phyloP scores from a whole-genome alignment of 2,329 filamentous ascomycete genomes.

The Colletotrichum eleusines region DNA sequence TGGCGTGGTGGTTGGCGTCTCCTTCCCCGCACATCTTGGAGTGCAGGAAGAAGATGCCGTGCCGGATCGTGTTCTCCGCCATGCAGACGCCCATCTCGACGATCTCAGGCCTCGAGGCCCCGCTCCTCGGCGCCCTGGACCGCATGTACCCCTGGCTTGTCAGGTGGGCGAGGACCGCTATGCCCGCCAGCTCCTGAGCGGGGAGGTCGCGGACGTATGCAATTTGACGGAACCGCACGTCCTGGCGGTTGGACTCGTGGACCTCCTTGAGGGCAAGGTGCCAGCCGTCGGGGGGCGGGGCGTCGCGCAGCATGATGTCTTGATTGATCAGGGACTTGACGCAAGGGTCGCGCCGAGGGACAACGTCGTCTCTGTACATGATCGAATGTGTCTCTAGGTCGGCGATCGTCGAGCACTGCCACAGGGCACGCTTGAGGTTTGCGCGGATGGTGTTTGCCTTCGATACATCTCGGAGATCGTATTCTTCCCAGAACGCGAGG shows the following conservation, averaged over 20 bases:
- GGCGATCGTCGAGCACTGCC: conserved; percentile 35
- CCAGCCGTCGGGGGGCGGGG: conserved; percentile 32
- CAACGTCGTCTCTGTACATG: conserved; percentile 30
- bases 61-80: conserved; percentile 39
- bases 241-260: conserved; percentile 30
- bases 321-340: conserved; percentile 39
- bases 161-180: conserved; percentile 31
- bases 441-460: conserved; percentile 16
- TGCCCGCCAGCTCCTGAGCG: conserved; percentile 30
- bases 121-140: conserved; percentile 20
- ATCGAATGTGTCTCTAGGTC: conserved; percentile 42
- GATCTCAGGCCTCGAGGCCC: conserved; percentile 21
- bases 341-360: conserved; percentile 24
- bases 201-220: conserved; percentile 13
- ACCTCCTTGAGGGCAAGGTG: conserved; percentile 33
- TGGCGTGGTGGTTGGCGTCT: conserved; percentile 29
- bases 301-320: conserved; percentile 32
- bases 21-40: conserved; percentile 24
- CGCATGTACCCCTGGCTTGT: conserved; percentile 37
- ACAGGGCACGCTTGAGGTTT: conserved; percentile 32
- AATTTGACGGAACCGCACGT: conserved; percentile 35
- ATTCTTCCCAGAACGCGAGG: conserved; percentile 35
- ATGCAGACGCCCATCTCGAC: conserved; percentile 39
- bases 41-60: conserved; percentile 40
- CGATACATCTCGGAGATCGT: conserved; percentile 26